Base-by-base conservation (phyloP, 805 yeast genomes). In the Gaillardinia entomophila region DNA sequence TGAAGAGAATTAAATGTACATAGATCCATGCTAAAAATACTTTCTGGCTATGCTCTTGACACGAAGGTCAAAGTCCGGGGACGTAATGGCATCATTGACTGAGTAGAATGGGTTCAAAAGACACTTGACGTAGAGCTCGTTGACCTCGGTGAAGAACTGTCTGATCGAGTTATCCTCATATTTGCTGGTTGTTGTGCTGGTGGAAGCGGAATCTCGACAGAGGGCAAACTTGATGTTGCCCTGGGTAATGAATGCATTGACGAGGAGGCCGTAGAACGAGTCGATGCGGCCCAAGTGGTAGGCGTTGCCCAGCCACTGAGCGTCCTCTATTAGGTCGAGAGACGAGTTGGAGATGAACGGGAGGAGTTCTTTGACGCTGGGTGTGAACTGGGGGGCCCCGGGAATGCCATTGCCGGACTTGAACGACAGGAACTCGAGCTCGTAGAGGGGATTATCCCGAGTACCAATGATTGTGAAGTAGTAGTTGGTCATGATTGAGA, bases 261-360 rank as follows among this genome's bases (percentile, higher is more conserved):
- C 75, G 30, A 71, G 63, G 43, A 79, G 76, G 4, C 92, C 94
- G 54, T 89, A 86, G 55, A 87, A 90, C 24, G 80, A 77, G 58
- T 92, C 98, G 13, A 90, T 75, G 28, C 75, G 75, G 28, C 90
- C 89, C 40, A 88, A 61, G 49, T 83, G 81, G 41, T 82, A 66
- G 27, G 71, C 66, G 41, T 68, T 75, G 7, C 75, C 67, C 30
- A 75, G 73, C 90, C 95, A 88, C 51, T 88, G 97, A 2, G 77
- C 59, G 46, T 89, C 96, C 42, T 92, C 96, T 0, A 92, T 78
- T n/a, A 92, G 69, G 55, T 92, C 98, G 24, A 92, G 59, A 2
- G 97, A 77, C 1, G 96, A 75, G 51, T 92, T 95, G 23, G 89
- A 73, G 18, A 92, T 79, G 49, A 88, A 90, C 15, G 96, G 97